Evolutionary conservation across 257 asterid genomes (phyloP).

Genomic region (Nicotiana otophora): DNA sequence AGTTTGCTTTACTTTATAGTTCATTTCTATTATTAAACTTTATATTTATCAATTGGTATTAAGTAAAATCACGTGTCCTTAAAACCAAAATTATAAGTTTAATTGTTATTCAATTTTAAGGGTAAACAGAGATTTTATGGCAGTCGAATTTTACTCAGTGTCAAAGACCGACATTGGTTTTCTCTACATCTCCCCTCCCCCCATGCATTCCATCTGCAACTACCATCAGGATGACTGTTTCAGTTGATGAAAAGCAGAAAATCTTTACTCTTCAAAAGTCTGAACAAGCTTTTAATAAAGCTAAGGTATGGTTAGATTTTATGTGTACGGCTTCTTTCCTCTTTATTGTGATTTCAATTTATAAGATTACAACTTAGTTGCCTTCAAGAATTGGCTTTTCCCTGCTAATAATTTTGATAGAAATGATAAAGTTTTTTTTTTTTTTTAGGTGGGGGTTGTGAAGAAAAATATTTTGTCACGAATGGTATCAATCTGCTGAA

Average conservation of each 20-base stretch:
- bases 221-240: constrained; percentile 52
- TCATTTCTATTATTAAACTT: no score
- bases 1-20: no score
- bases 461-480: neutral
- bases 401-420: neutral
- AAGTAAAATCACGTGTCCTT: no score
- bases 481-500: neutral
- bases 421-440: no score
- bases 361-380: neutral
- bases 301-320: constrained; percentile 47
- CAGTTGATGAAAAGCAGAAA: constrained; percentile 63
- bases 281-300: constrained; percentile 84
- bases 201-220: constrained; percentile 7
- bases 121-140: neutral
- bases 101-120: no score
- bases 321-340: neutral
- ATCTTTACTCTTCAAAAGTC: constrained; percentile 80
- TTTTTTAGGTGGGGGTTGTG: neutral
- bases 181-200: neutral
- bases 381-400: neutral
- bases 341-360: neutral
- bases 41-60: no score
- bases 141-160: constrained; percentile 6
- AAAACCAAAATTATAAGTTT: no score
- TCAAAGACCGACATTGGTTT: neutral